These are phyloP conservation scores for Recurvomyces mirabilis DNA, from an alignment of 495 filamentous ascomycete species.

Conservation along the genomic window DNA sequence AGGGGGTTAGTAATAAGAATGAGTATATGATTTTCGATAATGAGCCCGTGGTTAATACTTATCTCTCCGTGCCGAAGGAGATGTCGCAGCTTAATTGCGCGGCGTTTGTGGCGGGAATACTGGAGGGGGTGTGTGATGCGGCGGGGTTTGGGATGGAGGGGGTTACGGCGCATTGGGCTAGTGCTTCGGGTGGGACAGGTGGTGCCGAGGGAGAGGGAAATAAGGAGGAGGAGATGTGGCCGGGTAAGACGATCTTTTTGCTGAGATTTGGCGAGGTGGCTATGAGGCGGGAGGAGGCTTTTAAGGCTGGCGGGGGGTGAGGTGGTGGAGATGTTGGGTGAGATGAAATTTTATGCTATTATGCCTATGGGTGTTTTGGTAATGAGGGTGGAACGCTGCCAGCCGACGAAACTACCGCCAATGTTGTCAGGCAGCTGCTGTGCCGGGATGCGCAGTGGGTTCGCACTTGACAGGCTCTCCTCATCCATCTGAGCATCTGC, in stretches of 20 bases:
- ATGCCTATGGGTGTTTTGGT: not conserved
- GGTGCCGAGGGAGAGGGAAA: not conserved
- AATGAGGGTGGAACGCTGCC: not conserved
- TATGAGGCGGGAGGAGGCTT: constrained; percentile 70
- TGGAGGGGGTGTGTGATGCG: constrained; percentile 91
- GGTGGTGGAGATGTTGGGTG: not conserved
- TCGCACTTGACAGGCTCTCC: not conserved
- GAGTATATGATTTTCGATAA: constrained; percentile 99
- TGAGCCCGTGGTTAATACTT: constrained; percentile 87
- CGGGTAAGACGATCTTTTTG: constrained; percentile 87
- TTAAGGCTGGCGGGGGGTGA: constrained; percentile 16
- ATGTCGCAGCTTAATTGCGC: constrained; percentile 96
- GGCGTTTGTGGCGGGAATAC: constrained; percentile 86
- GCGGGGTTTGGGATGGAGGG: constrained; percentile 68
- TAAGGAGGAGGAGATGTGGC: constrained; percentile 72
- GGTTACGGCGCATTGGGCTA: constrained; percentile 82
- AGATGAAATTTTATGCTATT: not conserved
- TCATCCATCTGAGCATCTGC: not conserved
- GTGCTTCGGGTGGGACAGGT: constrained; percentile 27
- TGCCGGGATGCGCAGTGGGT: not conserved
- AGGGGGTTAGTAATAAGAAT: constrained; percentile 66
- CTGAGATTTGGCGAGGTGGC: constrained; percentile 81
- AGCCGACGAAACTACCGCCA: not conserved
- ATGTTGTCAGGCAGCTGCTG: not conserved
- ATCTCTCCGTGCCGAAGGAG: constrained; percentile 83